These are phyloP conservation scores for Psilocybe azurescens DNA, from an alignment of 768 basidiomycete genomes.

Conservation along the genomic window DNA sequence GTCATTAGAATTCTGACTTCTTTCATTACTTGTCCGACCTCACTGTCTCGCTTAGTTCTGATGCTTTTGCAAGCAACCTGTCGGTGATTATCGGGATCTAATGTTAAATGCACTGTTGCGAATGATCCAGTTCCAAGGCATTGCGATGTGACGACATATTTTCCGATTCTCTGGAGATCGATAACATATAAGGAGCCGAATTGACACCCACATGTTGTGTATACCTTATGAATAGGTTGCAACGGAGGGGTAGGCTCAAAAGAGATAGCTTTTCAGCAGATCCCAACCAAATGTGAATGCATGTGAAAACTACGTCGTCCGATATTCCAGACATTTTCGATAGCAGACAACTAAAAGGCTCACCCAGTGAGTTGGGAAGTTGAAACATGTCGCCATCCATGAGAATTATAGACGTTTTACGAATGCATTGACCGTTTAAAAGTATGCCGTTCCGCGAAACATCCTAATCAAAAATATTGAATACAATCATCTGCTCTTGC, in stretches of 20 bases:
- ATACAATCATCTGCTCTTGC: too few species aligned
- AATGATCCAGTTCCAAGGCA: slow-evolving; percentile 84
- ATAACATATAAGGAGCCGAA: not conserved
- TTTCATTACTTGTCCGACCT: slow-evolving; percentile 70
- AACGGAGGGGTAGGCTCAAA: slow-evolving; percentile 66
- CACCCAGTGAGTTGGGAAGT: slow-evolving; percentile 72
- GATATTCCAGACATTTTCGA: too few species aligned
- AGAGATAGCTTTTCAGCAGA: slow-evolving; percentile 56
- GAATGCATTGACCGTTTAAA: slow-evolving; percentile 72
- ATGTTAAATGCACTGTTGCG: slow-evolving; percentile 80
- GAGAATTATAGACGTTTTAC: slow-evolving; percentile 70
- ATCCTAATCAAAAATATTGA: slow-evolving; percentile 50
- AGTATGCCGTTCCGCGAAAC: slow-evolving; percentile 76
- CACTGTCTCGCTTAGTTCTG: slow-evolving; percentile 62
- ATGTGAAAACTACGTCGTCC: slow-evolving; percentile 61
- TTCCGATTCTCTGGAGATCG: slow-evolving; percentile 57
- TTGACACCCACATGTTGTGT: slow-evolving; percentile 8
- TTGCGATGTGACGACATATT: slow-evolving; percentile 77
- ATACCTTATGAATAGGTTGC: slow-evolving; percentile 58
- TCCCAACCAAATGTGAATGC: slow-evolving; percentile 61
- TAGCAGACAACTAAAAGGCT: not conserved
- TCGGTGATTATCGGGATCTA: slow-evolving; percentile 63
- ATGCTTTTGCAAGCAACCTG: slow-evolving; percentile 90
- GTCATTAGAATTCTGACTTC: slow-evolving; percentile 77
- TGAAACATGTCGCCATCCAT: slow-evolving; percentile 78